Percentiles rank a stretch among this genome's conserved stretches.
phyloP scores from a whole-genome alignment of 495 filamentous ascomycete species.

The Xylaria cubensis region DNA sequence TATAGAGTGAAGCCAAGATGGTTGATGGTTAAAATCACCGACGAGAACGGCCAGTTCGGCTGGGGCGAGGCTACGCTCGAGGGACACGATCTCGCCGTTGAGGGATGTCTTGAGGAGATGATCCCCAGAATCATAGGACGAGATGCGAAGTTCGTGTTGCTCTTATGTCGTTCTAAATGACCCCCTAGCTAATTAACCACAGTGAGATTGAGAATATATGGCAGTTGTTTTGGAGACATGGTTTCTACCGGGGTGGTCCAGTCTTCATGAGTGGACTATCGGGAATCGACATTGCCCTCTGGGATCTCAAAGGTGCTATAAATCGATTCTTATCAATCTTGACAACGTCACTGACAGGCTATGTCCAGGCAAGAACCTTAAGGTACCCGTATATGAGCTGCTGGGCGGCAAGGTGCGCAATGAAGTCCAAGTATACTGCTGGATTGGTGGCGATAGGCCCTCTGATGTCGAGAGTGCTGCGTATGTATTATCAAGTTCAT shows the following conservation, averaged over 20 bases:
- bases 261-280: slow-evolving; percentile 81
- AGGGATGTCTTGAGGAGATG: slow-evolving; percentile 66
- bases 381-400: slow-evolving; percentile 72
- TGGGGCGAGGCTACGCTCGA: slow-evolving; percentile 74
- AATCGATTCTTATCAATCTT: background rate
- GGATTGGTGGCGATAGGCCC: slow-evolving; percentile 81
- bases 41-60: slow-evolving; percentile 61
- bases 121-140: slow-evolving; percentile 61
- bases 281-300: slow-evolving; percentile 80
- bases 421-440: slow-evolving; percentile 76
- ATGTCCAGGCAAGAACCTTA: slow-evolving; percentile 53
- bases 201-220: slow-evolving; percentile 82
- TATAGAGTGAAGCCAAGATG: slow-evolving; percentile 69
- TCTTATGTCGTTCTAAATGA: too few species aligned
- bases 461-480: slow-evolving; percentile 68
- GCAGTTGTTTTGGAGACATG: slow-evolving; percentile 70
- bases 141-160: slow-evolving; percentile 67
- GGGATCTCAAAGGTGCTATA: slow-evolving; percentile 68
- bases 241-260: slow-evolving; percentile 78
- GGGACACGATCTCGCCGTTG: slow-evolving; percentile 68
- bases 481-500: slow-evolving; percentile 40
- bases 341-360: background rate
- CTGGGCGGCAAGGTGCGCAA: slow-evolving; percentile 76
- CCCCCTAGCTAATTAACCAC: slow-evolving; percentile 19
- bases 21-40: slow-evolving; percentile 72